phyloP scores from a whole-genome alignment of 768 basidiomycete species.

The Suillus luteus region DNA sequence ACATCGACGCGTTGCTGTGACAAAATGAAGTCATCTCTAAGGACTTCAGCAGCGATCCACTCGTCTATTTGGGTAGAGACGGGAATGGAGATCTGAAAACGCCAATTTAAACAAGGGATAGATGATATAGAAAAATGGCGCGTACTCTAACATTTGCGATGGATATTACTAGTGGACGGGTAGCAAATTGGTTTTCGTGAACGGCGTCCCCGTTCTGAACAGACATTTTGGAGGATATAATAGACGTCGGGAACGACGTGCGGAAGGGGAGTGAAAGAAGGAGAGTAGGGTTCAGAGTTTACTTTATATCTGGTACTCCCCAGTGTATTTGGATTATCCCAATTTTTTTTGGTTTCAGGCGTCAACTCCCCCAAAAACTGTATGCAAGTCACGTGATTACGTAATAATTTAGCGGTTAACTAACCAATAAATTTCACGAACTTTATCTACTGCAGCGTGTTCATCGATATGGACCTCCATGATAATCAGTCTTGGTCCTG shows the following conservation, averaged over 20 bases:
- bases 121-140: constrained; percentile 12
- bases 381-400: constrained; percentile 4
- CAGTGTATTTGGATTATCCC: constrained; percentile 6
- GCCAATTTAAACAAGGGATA: constrained; percentile 10
- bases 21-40: constrained; percentile 85
- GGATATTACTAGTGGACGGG: constrained; percentile 38
- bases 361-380: constrained; percentile 6
- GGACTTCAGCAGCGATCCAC: constrained; percentile 92
- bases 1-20: constrained; percentile 58
- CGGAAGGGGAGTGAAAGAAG: not conserved
- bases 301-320: constrained; percentile 1
- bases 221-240: constrained; percentile 32
- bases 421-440: not conserved
- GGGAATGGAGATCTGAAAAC: constrained; percentile 74
- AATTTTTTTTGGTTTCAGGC: constrained; percentile 11
- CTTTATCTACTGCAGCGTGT: not conserved
- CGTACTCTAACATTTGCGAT: constrained; percentile 38
- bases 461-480: not conserved
- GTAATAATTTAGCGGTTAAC: not conserved
- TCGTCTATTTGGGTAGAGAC: constrained; percentile 79
- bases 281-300: not conserved
- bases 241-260: constrained; percentile 12
- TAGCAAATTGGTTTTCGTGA: constrained; percentile 33
- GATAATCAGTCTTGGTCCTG: not conserved
- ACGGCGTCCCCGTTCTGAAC: constrained; percentile 32